These are phyloP conservation scores for Globisporangium camurandrum DNA, from an alignment of 352 stramenopile genomes.

Conservation along the genomic window DNA sequence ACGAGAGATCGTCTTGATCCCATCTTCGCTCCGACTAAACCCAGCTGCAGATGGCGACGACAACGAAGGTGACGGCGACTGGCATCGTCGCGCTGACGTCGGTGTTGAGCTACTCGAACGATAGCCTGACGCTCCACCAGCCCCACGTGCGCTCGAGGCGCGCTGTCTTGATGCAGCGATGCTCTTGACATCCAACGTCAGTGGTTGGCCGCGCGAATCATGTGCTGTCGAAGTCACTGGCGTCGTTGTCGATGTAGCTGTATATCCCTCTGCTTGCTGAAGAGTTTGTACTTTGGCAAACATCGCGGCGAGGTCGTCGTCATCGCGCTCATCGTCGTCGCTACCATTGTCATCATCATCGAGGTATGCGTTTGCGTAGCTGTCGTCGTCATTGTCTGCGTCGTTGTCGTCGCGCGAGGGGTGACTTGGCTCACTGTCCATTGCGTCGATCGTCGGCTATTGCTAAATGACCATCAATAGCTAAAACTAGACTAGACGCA, in stretches of 20 bases:
- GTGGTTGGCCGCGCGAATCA: background rate
- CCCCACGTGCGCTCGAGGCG: background rate
- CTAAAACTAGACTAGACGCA: too few species aligned
- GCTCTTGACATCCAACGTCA: constrained; percentile 7
- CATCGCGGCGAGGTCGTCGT: constrained; percentile 59
- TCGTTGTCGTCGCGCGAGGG: constrained; percentile 18
- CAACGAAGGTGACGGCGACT: too few species aligned
- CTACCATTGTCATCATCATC: constrained; percentile 26
- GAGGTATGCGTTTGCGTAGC: constrained; percentile 31
- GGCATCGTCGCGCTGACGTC: constrained; percentile 2
- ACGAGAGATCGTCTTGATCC: constrained; percentile 55
- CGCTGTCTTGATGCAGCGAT: constrained; percentile 2
- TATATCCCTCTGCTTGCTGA: constrained; percentile 35
- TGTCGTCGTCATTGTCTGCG: constrained; percentile 17
- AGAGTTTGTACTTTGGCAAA: constrained; percentile 69
- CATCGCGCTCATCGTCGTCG: constrained; percentile 33
- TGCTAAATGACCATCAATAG: too few species aligned
- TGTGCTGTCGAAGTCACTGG: too few species aligned
- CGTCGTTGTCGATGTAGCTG: constrained; percentile 2
- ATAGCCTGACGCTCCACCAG: background rate
- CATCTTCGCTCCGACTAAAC: constrained; percentile 22
- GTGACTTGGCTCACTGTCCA: constrained; percentile 9
- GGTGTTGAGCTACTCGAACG: constrained; percentile 4
- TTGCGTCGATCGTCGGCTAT: background rate
- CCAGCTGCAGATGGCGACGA: too few species aligned